Evolutionary conservation across 371 early-diverging fungal genomes (phyloP), one percentile per base, ranked within the genome.

Genomic region (Parasitella parasitica): DNA sequence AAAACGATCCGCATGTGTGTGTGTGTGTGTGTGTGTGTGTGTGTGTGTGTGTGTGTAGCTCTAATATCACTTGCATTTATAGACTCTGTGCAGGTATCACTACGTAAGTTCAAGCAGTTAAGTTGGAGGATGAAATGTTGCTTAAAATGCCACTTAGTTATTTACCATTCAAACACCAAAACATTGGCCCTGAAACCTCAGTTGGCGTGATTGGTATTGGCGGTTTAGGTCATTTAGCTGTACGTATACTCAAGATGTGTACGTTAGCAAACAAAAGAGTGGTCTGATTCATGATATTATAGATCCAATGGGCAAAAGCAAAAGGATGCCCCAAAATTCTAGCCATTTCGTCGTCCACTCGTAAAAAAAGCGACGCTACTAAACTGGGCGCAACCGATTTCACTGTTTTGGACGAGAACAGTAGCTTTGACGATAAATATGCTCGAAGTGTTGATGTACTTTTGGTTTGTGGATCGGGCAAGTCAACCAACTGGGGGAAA

Each of bases 31-130:
- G n/a, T n/a, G n/a, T n/a, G n/a, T n/a, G n/a, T n/a, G n/a, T n/a
- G n/a, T n/a, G n/a, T n/a, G n/a, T n/a, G n/a, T n/a, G n/a, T n/a
- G n/a, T n/a, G n/a, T n/a, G n/a, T n/a, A n/a, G n/a, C n/a, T n/a
- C n/a, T n/a, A n/a, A n/a, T n/a, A n/a, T n/a, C n/a, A n/a, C n/a
- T n/a, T n/a, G 5, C n/a, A 26, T 46, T 22, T 15, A 49, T 32
- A 78, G 78, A 8, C 61, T 89, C 30, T 92, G 93, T 72, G 93
- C 91, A 27, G 91, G 92, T 43, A 67, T 86, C 39, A 91, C 93
- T 8, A 83, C 83, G 75, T 74, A 64, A 64, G 67, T 46, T 4
- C 20, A 46, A 22, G 22, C 22, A 1, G 9, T 41, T 4, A 24
- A 9, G 22, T 11, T 4, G 24, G 8, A 30, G n/a, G 13, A 28